Percentiles rank a stretch among this genome's conserved stretches.
Evolutionary conservation across 139 green algal genomes (phyloP).

Genomic region (Microglena sp.): DNA sequence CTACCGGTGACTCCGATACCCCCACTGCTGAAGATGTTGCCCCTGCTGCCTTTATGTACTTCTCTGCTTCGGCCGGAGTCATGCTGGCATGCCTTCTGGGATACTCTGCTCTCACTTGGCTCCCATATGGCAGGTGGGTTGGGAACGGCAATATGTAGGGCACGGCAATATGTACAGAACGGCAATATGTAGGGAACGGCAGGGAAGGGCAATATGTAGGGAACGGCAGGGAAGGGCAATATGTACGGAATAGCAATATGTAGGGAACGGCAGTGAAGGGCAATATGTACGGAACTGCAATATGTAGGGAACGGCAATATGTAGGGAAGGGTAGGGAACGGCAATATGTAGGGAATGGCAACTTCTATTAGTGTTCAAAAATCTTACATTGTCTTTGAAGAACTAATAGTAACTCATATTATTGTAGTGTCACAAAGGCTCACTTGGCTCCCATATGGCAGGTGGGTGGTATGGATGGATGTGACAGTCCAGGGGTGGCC

Average conservation of each 20-base stretch:
- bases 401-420: no score
- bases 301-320: no score
- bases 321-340: neutral
- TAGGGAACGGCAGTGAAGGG: neutral
- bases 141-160: neutral
- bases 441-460: slow-evolving; percentile 29
- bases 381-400: no score
- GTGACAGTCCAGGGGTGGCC: no score
- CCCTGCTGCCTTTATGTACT: slow-evolving; percentile 34
- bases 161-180: neutral
- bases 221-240: neutral
- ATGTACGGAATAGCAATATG: neutral
- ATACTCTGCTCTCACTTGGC: slow-evolving; percentile 22
- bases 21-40: slow-evolving; percentile 22
- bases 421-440: no score
- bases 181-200: neutral
- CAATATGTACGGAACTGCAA: neutral
- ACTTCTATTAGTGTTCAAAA: no score
- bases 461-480: no score
- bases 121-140: slow-evolving; percentile 28
- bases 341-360: neutral
- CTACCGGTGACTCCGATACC: neutral
- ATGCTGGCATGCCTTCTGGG: slow-evolving; percentile 18
- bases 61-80: slow-evolving; percentile 21
- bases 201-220: neutral